phyloP scores from a whole-genome alignment of 1,139 yeast species.

The Geotrichum histeridarum region DNA sequence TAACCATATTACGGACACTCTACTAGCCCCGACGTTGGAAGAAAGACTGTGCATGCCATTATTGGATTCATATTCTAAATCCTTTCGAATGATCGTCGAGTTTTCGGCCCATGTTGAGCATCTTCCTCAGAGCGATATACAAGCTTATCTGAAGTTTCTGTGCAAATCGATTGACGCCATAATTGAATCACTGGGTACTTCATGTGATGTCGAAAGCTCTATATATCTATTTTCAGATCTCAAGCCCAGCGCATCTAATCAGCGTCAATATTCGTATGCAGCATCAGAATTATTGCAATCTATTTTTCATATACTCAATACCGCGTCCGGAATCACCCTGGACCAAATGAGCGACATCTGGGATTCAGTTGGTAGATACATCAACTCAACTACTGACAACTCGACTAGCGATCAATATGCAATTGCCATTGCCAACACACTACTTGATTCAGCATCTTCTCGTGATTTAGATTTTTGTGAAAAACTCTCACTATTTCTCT shows the following conservation, averaged over 20 bases:
- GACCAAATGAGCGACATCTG: constrained; percentile 14
- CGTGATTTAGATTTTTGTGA: constrained; percentile 9
- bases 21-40: constrained; percentile 8
- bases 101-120: constrained; percentile 14
- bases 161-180: constrained; percentile 14
- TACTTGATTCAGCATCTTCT: constrained; percentile 6
- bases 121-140: background rate
- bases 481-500: constrained; percentile 4
- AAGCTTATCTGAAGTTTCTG: constrained; percentile 6
- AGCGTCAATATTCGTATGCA: constrained; percentile 12
- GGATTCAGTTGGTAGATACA: constrained; percentile 10
- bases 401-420: constrained; percentile 8
- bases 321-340: constrained; percentile 2
- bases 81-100: constrained; percentile 13
- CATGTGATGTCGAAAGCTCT: background rate
- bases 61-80: constrained; percentile 11
- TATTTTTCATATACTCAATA: constrained; percentile 3
- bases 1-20: constrained; percentile 9
- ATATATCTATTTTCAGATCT: constrained; percentile 8
- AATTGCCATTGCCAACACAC: constrained; percentile 7
- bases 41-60: constrained; percentile 16
- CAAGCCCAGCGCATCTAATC: background rate
- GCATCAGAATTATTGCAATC: constrained; percentile 13
- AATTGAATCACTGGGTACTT: constrained; percentile 4
- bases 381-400: constrained; percentile 10